phyloP scores from a whole-genome alignment of 306 rosid species.

The Leucaena leucocephala region DNA sequence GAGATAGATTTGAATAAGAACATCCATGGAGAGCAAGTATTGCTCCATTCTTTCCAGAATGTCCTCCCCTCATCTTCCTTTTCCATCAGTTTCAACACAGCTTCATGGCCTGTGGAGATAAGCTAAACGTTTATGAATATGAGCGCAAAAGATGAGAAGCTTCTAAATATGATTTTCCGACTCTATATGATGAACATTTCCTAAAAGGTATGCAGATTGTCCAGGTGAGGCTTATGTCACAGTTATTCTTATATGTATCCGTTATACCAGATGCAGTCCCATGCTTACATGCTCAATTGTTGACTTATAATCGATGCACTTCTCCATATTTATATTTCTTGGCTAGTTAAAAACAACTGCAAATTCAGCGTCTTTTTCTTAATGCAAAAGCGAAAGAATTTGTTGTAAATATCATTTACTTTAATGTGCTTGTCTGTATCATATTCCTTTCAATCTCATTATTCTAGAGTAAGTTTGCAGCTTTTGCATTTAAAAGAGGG shows the following conservation, averaged over 20 bases:
- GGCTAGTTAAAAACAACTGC: neutral
- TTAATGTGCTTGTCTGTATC: neutral
- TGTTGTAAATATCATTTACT: neutral
- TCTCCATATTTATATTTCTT: too few species aligned
- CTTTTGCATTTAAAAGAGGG: neutral
- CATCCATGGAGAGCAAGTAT: too few species aligned
- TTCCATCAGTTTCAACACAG: too few species aligned
- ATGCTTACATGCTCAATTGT: constrained; percentile 2
- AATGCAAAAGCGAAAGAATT: neutral
- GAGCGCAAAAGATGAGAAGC: too few species aligned
- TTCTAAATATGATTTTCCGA: neutral
- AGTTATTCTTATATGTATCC: constrained; percentile 58
- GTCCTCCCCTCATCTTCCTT: too few species aligned
- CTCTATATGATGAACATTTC: constrained; percentile 46
- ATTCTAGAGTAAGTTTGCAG: neutral
- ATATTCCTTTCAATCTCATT: neutral
- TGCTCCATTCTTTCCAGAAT: too few species aligned
- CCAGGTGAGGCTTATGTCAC: constrained; percentile 67
- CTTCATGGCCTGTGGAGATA: too few species aligned
- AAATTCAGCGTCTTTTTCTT: neutral
- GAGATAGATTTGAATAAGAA: too few species aligned
- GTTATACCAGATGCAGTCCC: constrained; percentile 4
- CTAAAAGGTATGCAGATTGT: constrained; percentile 50
- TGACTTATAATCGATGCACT: neutral
- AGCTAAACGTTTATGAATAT: neutral